Percentiles rank a stretch among this genome's conserved stretches.
Evolutionary conservation across 306 rosid genomes (phyloP).

Genomic region (Trichosanthes truncata): DNA sequence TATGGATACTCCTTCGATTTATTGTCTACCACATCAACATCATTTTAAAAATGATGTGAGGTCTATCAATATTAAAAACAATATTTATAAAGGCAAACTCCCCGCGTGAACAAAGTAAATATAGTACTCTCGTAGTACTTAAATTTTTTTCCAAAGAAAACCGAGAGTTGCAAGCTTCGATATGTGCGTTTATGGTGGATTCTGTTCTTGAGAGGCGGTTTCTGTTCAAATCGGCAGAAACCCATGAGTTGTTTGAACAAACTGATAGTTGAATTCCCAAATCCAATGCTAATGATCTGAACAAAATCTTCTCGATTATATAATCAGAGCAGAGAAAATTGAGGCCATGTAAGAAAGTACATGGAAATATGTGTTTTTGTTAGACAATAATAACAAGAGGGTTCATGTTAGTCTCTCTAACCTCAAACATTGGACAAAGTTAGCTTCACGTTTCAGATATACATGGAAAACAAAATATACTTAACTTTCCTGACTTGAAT

Average conservation of each 20-base stretch:
- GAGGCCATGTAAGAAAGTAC: not conserved
- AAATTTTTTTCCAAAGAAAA: too few relatives aligned
- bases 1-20: too few relatives aligned
- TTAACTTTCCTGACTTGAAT: not conserved
- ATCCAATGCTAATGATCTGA: not conserved
- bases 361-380: not conserved
- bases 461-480: not conserved
- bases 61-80: too few relatives aligned
- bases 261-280: not conserved
- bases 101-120: too few relatives aligned
- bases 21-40: too few relatives aligned
- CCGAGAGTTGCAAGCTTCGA: not conserved
- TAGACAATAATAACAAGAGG: not conserved
- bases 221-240: not conserved
- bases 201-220: not conserved
- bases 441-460: not conserved
- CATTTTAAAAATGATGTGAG: too few relatives aligned
- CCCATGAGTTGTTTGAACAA: not conserved
- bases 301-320: not conserved
- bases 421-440: not conserved
- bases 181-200: not conserved
- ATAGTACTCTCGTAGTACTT: too few relatives aligned
- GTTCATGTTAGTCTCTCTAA: not conserved
- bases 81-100: too few relatives aligned
- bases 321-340: not conserved